A percentile compares a stretch with the other conserved stretches of the same genome.
Conservation (phyloP, 495 filamentous ascomycete species). For the Apiosordaria backusii region DNA sequence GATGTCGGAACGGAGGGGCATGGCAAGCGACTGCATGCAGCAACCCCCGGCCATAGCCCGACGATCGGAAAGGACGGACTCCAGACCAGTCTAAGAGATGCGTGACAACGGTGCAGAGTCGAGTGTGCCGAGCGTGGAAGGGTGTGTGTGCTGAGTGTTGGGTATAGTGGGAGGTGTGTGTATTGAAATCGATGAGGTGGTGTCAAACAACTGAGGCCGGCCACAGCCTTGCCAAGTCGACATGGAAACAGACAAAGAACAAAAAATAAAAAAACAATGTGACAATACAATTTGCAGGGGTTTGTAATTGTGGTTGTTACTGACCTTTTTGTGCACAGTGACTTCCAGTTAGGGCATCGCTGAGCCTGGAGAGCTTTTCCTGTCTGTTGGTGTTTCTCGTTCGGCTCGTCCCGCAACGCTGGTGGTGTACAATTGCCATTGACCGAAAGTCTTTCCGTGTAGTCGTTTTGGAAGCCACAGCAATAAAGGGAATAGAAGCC, state of each 20-base stretch:
- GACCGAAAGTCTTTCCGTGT: background rate
- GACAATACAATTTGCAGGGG: background rate
- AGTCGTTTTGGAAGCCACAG: background rate
- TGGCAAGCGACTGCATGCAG: slow-evolving; percentile 23
- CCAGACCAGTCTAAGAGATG: slow-evolving; percentile 1
- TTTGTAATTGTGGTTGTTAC: background rate
- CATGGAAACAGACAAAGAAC: slow-evolving; percentile 4
- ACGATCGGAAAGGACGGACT: slow-evolving; percentile 20
- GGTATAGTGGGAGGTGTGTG: background rate
- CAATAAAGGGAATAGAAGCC: background rate
- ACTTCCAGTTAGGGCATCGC: background rate
- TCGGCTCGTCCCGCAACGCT: background rate
- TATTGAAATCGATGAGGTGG: background rate
- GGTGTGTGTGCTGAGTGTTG: background rate
- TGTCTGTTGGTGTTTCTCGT: background rate
- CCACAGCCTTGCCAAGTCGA: slow-evolving; percentile 3
- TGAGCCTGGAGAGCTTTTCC: background rate
- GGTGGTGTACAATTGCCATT: background rate
- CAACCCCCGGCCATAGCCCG: slow-evolving; percentile 12
- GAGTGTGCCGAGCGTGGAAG: background rate
- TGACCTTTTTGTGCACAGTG: background rate
- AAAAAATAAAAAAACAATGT: slow-evolving; percentile 8
- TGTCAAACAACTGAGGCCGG: background rate
- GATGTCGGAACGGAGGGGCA: slow-evolving; percentile 6
- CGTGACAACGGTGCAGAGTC: slow-evolving; percentile 16